Base-by-base conservation (phyloP, 768 basidiomycete species). In the Suillus lakei region DNA sequence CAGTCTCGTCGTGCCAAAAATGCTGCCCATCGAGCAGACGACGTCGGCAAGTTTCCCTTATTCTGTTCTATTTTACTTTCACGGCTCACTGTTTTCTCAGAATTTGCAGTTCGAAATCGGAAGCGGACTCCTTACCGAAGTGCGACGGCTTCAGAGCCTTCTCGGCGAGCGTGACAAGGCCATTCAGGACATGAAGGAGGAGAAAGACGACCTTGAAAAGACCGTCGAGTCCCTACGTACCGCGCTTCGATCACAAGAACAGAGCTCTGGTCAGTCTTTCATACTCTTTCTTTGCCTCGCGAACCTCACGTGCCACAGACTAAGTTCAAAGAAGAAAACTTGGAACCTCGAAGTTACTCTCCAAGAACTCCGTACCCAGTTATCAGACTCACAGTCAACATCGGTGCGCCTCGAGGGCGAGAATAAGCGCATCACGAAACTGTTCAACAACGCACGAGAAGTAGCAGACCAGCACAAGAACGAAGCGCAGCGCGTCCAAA, bases 61-160 rank as follows among this genome's bases (percentile, higher is more conserved):
- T 9, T n/a, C 62, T 7, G 13, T 23, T 18, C 26, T 26, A 2
- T 67, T 54, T 59, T 54, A 16, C 43, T 2, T 53, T 67, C 44
- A 58, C 23, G 63, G 56, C 66, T 72, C 63, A 73, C 71, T 7
- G 69, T 67, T 72, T 48, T 66, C 62, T 9, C 80, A 92, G 97
- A 98, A 82, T 98, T 99, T 71, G 97, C 97, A n/a, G 46, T 96
- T 98, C 71, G 97, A 99, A 81, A 99, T 99, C 64, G 96, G 97
- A 8, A 96, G 93, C 68, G 92, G 92, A 15, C 82, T 98, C 59
- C 83, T 98, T 36, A 91, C 91, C 9, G 97, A 99, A 80, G 95
- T 98, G 54, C 85, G 96, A 53, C 85, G 97, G 48, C 83, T 99
- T 46, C 97, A 99, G 73, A 91, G 91, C 64, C 84, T 99, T 65